These are phyloP conservation scores for Thielaviopsis punctulata DNA, from an alignment of 2,329 filamentous ascomycete species.

Conservation along the genomic window DNA sequence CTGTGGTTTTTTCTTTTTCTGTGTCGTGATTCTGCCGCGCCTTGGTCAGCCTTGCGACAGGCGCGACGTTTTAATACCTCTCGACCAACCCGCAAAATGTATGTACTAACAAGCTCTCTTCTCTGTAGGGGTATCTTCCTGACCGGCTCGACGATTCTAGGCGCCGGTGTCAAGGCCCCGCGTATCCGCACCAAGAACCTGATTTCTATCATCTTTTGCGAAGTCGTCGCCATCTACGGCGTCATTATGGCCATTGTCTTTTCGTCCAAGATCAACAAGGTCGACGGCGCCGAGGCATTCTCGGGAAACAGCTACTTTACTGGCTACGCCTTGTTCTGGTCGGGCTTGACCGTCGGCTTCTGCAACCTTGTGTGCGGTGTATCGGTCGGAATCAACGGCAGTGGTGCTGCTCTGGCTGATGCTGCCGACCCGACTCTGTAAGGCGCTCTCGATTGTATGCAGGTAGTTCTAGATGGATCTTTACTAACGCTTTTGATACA, in stretches of 20 bases:
- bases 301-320: slow-evolving; percentile 77
- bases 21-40: background rate
- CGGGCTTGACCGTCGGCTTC: slow-evolving; percentile 79
- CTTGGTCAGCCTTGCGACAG: background rate
- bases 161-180: slow-evolving; percentile 88
- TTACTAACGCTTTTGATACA: slow-evolving; percentile 16
- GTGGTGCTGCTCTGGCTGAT: slow-evolving; percentile 87
- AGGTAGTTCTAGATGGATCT: slow-evolving; percentile 11
- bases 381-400: slow-evolving; percentile 94
- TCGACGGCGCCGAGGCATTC: slow-evolving; percentile 48
- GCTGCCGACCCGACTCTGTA: slow-evolving; percentile 82
- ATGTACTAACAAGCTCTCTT: background rate
- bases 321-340: slow-evolving; percentile 91
- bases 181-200: slow-evolving; percentile 98
- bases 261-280: slow-evolving; percentile 63
- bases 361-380: slow-evolving; percentile 96
- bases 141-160: slow-evolving; percentile 91
- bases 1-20: background rate
- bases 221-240: slow-evolving; percentile 98
- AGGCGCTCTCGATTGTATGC: slow-evolving; percentile 22
- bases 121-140: slow-evolving; percentile 88
- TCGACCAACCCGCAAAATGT: no score
- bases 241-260: slow-evolving; percentile 99
- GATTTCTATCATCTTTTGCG: slow-evolving; percentile 99
- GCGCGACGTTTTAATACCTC: no score